phyloP scores from a whole-genome alignment of 2,329 filamentous ascomycete genomes.

The Hymenoscyphus repandus region DNA sequence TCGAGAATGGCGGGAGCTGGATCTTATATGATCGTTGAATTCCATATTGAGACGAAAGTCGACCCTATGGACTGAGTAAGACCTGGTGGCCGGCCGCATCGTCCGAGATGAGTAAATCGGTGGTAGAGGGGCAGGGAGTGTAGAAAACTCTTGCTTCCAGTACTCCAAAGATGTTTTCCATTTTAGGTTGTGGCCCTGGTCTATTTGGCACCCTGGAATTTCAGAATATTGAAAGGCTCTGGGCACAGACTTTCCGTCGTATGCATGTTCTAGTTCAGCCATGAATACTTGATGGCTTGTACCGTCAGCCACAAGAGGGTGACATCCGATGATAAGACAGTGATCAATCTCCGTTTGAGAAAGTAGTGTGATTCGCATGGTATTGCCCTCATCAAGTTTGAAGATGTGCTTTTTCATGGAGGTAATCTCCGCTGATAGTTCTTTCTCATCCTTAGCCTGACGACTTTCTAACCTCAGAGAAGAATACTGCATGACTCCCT shows the following conservation, averaged over 20 bases:
- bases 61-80: neutral
- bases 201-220: no score
- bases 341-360: neutral
- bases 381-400: neutral
- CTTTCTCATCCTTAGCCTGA: no score
- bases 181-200: no score
- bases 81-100: no score
- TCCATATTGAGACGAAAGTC: neutral
- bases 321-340: neutral
- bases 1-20: slow-evolving; percentile 20
- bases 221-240: neutral
- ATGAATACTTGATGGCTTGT: neutral
- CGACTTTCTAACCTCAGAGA: no score
- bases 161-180: neutral
- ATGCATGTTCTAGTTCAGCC: neutral
- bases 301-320: neutral
- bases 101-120: neutral
- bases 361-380: neutral
- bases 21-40: slow-evolving; percentile 19
- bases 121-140: neutral
- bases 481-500: no score
- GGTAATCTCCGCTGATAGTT: no score
- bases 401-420: no score
- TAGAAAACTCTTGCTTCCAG: neutral
- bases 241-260: neutral